A percentile compares a stretch with the other conserved stretches of the same genome.
Conservation (phyloP, 1,284 basidiomycete genomes). For the Coniferiporia sulphurascens region DNA sequence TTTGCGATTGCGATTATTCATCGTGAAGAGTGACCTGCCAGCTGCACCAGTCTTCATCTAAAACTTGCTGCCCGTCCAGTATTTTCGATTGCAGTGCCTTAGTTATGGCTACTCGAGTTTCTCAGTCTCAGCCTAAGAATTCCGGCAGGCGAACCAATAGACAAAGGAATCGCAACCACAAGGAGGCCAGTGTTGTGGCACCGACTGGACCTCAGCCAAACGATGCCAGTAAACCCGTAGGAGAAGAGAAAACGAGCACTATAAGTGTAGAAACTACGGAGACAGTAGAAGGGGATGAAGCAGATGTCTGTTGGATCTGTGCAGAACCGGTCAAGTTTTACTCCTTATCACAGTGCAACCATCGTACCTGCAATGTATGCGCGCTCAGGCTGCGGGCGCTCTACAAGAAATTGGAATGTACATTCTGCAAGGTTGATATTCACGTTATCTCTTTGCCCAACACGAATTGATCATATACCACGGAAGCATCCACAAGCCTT, state of each 20-base stretch:
- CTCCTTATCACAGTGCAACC: slow-evolving; percentile 86
- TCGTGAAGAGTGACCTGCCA: neutral
- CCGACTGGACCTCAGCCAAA: neutral
- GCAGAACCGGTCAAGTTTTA: slow-evolving; percentile 93
- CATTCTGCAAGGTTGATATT: slow-evolving; percentile 84
- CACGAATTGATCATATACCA: neutral
- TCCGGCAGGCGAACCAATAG: slow-evolving; percentile 11
- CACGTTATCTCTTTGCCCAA: slow-evolving; percentile 1
- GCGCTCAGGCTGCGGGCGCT: slow-evolving; percentile 86
- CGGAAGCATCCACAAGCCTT: slow-evolving; percentile 72
- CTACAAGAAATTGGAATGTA: slow-evolving; percentile 92
- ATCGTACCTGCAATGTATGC: slow-evolving; percentile 91
- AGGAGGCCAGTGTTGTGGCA: neutral
- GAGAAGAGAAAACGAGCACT: neutral
- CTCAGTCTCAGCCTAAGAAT: slow-evolving; percentile 1
- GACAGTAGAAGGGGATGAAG: slow-evolving; percentile 31
- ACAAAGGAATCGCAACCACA: slow-evolving; percentile 10
- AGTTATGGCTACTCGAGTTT: neutral
- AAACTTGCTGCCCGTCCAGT: neutral
- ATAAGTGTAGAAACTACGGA: neutral
- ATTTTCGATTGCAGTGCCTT: neutral
- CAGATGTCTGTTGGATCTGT: slow-evolving; percentile 86
- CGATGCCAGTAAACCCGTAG: neutral
- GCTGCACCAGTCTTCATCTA: neutral
- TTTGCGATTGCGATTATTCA: neutral